These are phyloP conservation scores for Monosporozyma yasuniensis DNA, from an alignment of 805 yeast genomes.

Conservation along the genomic window DNA sequence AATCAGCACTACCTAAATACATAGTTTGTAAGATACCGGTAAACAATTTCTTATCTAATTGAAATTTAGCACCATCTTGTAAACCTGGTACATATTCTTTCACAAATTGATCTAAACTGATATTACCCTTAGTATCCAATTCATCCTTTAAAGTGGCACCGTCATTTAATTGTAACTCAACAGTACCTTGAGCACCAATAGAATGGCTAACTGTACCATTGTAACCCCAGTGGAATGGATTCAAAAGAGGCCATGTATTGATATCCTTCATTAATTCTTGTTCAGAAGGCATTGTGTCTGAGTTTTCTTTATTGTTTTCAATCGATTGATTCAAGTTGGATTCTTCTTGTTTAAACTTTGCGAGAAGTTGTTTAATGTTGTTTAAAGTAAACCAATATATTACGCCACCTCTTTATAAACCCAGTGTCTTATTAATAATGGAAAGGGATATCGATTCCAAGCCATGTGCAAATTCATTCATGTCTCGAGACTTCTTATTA, in stretches of 20 bases:
- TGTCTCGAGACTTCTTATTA: neutral
- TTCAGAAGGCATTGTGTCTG: neutral
- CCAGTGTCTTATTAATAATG: no score
- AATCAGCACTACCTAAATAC: slow-evolving; percentile 49
- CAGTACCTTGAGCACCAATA: slow-evolving; percentile 17
- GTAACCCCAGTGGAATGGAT: slow-evolving; percentile 29
- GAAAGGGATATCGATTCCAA: neutral
- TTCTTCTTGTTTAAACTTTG: no score
- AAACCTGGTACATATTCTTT: slow-evolving; percentile 37
- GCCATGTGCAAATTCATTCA: neutral
- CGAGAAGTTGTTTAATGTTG: no score
- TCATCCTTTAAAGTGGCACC: slow-evolving; percentile 3
- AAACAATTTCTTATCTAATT: slow-evolving; percentile 54
- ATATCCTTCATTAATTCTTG: neutral
- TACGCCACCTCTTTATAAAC: no score
- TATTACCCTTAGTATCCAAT: slow-evolving; percentile 1
- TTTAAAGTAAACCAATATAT: no score
- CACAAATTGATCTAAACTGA: slow-evolving; percentile 16
- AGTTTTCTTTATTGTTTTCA: neutral
- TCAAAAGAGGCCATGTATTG: slow-evolving; percentile 15
- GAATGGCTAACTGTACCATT: slow-evolving; percentile 28
- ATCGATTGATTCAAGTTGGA: neutral
- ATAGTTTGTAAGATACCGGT: slow-evolving; percentile 75
- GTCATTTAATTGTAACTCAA: slow-evolving; percentile 10
- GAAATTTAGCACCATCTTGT: slow-evolving; percentile 38